Percentiles rank a stretch among this genome's conserved stretches.
Evolutionary conservation across 768 basidiomycete genomes (phyloP).

Genomic region (Mycena metata): DNA sequence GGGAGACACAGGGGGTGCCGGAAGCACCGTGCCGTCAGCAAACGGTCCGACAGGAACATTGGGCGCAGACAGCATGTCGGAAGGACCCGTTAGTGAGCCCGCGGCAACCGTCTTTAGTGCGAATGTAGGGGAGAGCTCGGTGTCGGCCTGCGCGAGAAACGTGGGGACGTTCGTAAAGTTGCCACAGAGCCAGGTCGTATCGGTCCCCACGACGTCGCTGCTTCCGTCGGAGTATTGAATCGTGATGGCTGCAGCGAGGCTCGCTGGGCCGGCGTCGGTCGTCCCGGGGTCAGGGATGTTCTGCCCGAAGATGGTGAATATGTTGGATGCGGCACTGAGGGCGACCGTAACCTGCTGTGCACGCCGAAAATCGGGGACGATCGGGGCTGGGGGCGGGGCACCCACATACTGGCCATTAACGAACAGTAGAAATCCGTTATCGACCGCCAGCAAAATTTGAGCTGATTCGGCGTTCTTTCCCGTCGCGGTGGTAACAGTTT

Average conservation of each 20-base stretch:
- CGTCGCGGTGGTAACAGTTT: conserved; percentile 20
- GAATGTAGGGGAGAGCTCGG: conserved; percentile 6
- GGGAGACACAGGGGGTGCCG: not conserved
- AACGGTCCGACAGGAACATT: conserved; percentile 23
- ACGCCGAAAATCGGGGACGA: not conserved
- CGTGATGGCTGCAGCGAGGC: conserved; percentile 9
- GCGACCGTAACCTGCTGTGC: conserved; percentile 19
- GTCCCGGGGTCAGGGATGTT: not conserved
- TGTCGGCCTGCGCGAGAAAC: conserved; percentile 17
- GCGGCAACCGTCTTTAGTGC: not conserved
- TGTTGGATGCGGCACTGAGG: conserved; percentile 13
- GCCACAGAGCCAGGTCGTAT: conserved; percentile 25
- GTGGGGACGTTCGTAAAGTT: not conserved
- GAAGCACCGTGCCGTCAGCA: conserved; percentile 1
- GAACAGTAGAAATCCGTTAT: conserved; percentile 27
- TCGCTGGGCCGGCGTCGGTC: conserved; percentile 15
- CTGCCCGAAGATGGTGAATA: conserved; percentile 15
- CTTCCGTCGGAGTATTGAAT: conserved; percentile 20
- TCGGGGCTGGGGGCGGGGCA: not conserved
- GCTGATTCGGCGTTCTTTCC: conserved; percentile 27
- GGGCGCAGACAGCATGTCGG: conserved; percentile 23
- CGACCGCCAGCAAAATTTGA: conserved; percentile 15
- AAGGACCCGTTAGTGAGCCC: not conserved
- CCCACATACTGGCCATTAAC: conserved; percentile 24
- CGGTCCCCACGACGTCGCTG: conserved; percentile 4